Percentiles rank a stretch among this genome's conserved stretches.
Conservation (phyloP, 2,329 filamentous ascomycete genomes). For the Arthrobotrys entomopaga region DNA sequence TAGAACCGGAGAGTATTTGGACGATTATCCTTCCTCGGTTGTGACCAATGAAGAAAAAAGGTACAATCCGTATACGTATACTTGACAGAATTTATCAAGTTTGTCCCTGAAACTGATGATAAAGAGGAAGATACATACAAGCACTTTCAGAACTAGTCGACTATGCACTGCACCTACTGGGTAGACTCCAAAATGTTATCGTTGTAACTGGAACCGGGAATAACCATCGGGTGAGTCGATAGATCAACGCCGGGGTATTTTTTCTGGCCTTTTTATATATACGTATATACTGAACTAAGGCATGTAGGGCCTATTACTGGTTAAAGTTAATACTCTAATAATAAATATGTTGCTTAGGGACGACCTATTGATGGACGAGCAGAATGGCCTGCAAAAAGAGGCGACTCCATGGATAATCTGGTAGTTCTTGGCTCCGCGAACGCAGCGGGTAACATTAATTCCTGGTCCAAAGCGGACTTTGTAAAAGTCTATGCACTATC, state of each 20-base stretch:
- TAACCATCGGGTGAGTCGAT: not conserved
- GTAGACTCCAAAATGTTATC: conserved; percentile 8
- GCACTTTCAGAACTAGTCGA: conserved; percentile 10
- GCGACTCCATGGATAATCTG: conserved; percentile 1
- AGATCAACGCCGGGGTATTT: too few species aligned
- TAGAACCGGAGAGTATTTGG: not conserved
- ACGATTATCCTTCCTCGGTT: not conserved
- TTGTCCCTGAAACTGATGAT: too few species aligned
- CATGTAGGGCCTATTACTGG: too few species aligned
- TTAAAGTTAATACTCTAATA: too few species aligned
- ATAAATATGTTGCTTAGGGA: not conserved
- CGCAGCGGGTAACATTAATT: not conserved
- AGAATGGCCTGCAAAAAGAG: conserved; percentile 21
- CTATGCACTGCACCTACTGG: not conserved
- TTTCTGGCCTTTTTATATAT: not conserved
- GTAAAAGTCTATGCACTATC: conserved; percentile 12
- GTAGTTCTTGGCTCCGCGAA: conserved; percentile 19
- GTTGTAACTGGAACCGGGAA: conserved; percentile 20
- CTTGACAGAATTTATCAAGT: too few species aligned
- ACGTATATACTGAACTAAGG: not conserved
- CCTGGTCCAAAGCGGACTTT: conserved; percentile 5
- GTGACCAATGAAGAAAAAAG: not conserved
- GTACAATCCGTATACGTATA: too few species aligned
- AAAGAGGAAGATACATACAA: not conserved
- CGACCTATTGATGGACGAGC: not conserved